phyloP scores from a whole-genome alignment of 1,139 yeast genomes.

The Sugiyamaella pinicola region DNA sequence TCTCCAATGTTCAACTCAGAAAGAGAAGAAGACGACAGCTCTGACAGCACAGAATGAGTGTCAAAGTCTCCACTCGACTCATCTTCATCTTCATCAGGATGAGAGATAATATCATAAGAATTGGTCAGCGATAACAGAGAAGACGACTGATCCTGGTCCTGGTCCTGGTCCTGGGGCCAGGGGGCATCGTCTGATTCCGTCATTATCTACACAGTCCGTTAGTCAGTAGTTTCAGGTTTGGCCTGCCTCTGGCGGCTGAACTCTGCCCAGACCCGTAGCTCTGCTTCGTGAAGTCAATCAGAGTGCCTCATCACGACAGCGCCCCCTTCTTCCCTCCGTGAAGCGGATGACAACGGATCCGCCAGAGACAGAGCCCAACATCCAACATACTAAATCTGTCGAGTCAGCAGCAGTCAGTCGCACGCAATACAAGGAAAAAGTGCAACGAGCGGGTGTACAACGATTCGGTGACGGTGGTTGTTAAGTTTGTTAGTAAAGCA shows the following conservation, averaged over 20 bases:
- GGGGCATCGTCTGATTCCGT: slow-evolving; percentile 7
- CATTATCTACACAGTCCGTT: background rate
- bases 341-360: no score
- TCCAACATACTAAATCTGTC: no score
- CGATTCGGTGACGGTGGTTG: background rate
- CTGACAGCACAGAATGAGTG: slow-evolving; percentile 11
- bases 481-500: background rate
- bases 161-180: background rate
- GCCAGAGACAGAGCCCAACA: no score
- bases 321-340: no score
- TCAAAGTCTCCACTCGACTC: slow-evolving; percentile 20
- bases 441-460: background rate
- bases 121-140: slow-evolving; percentile 12
- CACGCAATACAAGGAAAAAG: no score
- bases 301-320: no score
- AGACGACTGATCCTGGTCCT: slow-evolving; percentile 8
- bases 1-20: background rate
- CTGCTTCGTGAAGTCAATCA: no score
- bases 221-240: no score
- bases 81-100: slow-evolving; percentile 17
- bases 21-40: slow-evolving; percentile 6
- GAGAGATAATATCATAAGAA: slow-evolving; percentile 16
- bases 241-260: no score
- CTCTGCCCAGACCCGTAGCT: no score
- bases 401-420: no score